Percentiles rank a stretch among this genome's conserved stretches.
Conservation (phyloP, 345 rosid species). For the Ceriops tagal region DNA sequence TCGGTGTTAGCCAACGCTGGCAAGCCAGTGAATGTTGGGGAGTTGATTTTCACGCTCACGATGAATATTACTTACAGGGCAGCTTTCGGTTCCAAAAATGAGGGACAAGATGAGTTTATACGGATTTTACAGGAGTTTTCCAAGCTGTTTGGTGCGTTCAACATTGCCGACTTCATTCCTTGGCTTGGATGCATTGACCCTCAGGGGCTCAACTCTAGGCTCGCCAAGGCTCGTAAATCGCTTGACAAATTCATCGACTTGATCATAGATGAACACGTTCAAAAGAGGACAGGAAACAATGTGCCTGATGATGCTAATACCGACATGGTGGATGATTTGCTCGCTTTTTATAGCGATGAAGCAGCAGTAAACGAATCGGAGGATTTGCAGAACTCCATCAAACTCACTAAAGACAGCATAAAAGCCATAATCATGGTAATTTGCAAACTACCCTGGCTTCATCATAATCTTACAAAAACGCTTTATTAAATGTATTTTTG, state of each 20-base stretch:
- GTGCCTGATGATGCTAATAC: constrained; percentile 32
- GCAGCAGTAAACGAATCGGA: constrained; percentile 49
- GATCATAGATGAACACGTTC: constrained; percentile 72
- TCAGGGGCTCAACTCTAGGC: constrained; percentile 59
- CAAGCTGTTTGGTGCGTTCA: constrained; percentile 89
- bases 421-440: constrained; percentile 92
- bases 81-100: constrained; percentile 65
- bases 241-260: constrained; percentile 75
- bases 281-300: constrained; percentile 25
- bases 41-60: constrained; percentile 64
- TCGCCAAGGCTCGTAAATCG: constrained; percentile 54
- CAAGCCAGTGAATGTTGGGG: constrained; percentile 63
- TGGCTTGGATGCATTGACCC: constrained; percentile 62
- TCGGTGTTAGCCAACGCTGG: constrained; percentile 43
- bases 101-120: constrained; percentile 73
- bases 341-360: constrained; percentile 68
- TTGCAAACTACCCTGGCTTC: too few relatives aligned
- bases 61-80: constrained; percentile 74
- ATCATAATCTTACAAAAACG: too few relatives aligned
- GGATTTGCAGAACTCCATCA: constrained; percentile 57
- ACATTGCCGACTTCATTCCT: constrained; percentile 79
- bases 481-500: too few relatives aligned
- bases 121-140: constrained; percentile 86
- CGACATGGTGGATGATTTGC: constrained; percentile 90
- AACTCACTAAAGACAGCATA: constrained; percentile 67